These are phyloP conservation scores for Leersia perrieri DNA, from an alignment of 176 grass and related monocot species.

Conservation along the genomic window DNA sequence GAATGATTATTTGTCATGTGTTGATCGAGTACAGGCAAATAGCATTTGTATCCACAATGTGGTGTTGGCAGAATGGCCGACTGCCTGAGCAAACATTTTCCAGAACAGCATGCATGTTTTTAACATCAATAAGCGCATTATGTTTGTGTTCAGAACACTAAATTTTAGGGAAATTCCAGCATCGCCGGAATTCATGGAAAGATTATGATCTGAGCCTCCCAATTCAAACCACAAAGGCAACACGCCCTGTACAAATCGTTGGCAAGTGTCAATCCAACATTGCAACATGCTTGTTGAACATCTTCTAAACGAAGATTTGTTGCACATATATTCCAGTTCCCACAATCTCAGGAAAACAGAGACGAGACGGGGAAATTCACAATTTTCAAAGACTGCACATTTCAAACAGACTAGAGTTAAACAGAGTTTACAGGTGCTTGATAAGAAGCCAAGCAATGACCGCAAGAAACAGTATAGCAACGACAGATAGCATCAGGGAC, in stretches of 20 bases:
- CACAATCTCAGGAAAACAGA: background rate
- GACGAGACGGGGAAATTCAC: background rate
- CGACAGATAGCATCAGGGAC: slow-evolving; percentile 49
- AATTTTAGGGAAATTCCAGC: background rate
- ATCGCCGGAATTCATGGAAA: background rate
- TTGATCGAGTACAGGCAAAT: background rate
- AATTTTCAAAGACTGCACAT: slow-evolving; percentile 6
- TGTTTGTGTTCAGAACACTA: background rate
- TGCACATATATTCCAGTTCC: background rate
- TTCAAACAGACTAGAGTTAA: background rate
- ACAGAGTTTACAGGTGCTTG: slow-evolving; percentile 55
- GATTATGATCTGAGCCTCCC: background rate
- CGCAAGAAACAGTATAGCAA: slow-evolving; percentile 58
- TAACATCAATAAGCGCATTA: background rate
- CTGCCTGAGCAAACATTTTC: background rate
- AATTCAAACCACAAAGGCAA: slow-evolving; percentile 14
- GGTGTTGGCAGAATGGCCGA: background rate
- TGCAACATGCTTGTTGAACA: background rate
- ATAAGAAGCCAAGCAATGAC: slow-evolving; percentile 58
- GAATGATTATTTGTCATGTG: background rate
- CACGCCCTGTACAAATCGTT: background rate
- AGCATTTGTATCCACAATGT: background rate
- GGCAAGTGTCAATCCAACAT: background rate
- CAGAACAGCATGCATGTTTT: background rate
- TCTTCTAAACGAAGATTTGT: background rate